phyloP scores from a whole-genome alignment of 148 eudicot species.

The Drosera capensis region DNA sequence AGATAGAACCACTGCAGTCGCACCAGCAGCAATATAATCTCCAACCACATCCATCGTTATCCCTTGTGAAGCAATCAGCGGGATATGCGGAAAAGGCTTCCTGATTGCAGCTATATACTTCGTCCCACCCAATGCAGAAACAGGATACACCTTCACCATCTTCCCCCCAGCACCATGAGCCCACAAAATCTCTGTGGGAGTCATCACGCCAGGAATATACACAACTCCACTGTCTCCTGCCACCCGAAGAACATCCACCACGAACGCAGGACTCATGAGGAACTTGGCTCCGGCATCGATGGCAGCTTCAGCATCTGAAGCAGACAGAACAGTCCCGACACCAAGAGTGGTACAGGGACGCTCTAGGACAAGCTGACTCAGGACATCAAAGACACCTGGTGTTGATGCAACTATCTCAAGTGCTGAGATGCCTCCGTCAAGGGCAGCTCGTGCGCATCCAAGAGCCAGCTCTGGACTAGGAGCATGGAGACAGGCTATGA shows the following conservation, averaged over 20 bases:
- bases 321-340: conserved; percentile 71
- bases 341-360: neutral
- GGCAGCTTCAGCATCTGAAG: conserved; percentile 53
- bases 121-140: conserved; percentile 65
- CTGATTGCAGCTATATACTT: conserved; percentile 52
- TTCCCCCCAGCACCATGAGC: conserved; percentile 62
- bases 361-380: neutral
- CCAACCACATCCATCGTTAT: conserved; percentile 42
- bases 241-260: conserved; percentile 49
- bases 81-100: conserved; percentile 76
- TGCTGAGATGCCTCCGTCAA: neutral
- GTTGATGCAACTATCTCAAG: neutral
- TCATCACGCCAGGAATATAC: conserved; percentile 90
- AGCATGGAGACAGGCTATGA: too few relatives aligned
- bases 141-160: conserved; percentile 84
- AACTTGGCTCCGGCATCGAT: conserved; percentile 61
- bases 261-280: conserved; percentile 82
- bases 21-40: conserved; percentile 48
- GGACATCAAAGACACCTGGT: neutral
- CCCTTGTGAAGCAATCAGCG: conserved; percentile 91
- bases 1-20: conserved; percentile 64
- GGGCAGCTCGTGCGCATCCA: neutral
- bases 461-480: neutral
- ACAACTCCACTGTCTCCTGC: conserved; percentile 30
- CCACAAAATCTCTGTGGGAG: conserved; percentile 76